A percentile compares a stretch with the other conserved stretches of the same genome.
Conservation (phyloP, 2,329 filamentous ascomycete genomes). For the Fonsecaea nubica region DNA sequence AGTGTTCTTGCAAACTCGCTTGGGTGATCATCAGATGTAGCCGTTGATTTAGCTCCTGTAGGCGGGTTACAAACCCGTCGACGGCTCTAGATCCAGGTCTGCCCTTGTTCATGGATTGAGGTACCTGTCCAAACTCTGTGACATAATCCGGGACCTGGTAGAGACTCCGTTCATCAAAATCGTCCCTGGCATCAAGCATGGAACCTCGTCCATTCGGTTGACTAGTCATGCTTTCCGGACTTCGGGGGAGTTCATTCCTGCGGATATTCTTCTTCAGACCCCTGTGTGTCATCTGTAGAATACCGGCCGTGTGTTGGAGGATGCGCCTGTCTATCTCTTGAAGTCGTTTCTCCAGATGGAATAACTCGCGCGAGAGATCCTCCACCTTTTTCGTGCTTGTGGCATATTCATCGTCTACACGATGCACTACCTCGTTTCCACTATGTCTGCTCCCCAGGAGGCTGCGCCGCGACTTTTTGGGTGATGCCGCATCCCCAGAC, state of each 20-base stretch:
- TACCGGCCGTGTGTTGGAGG: conserved; percentile 88
- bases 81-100: conserved; percentile 45
- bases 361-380: conserved; percentile 79
- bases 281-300: conserved; percentile 88
- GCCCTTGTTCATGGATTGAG: conserved; percentile 41
- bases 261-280: conserved; percentile 67
- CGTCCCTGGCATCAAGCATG: conserved; percentile 61
- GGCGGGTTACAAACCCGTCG: conserved; percentile 66
- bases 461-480: conserved; percentile 59
- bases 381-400: conserved; percentile 82
- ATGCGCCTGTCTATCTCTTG: conserved; percentile 77
- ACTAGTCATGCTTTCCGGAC: conserved; percentile 70
- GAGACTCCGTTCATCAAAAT: conserved; percentile 78
- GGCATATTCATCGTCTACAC: conserved; percentile 75
- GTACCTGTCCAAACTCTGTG: conserved; percentile 54
- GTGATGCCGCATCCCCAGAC: conserved; percentile 48
- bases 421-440: conserved; percentile 48
- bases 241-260: conserved; percentile 64
- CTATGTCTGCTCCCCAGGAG: conserved; percentile 55
- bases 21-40: conserved; percentile 70
- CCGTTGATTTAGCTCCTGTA: conserved; percentile 71
- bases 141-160: conserved; percentile 73
- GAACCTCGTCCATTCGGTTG: conserved; percentile 56
- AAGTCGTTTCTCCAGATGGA: conserved; percentile 76
- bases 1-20: conserved; percentile 46